phyloP scores from a whole-genome alignment of 2,329 filamentous ascomycete genomes.

The Aspergillus arachidicola region DNA sequence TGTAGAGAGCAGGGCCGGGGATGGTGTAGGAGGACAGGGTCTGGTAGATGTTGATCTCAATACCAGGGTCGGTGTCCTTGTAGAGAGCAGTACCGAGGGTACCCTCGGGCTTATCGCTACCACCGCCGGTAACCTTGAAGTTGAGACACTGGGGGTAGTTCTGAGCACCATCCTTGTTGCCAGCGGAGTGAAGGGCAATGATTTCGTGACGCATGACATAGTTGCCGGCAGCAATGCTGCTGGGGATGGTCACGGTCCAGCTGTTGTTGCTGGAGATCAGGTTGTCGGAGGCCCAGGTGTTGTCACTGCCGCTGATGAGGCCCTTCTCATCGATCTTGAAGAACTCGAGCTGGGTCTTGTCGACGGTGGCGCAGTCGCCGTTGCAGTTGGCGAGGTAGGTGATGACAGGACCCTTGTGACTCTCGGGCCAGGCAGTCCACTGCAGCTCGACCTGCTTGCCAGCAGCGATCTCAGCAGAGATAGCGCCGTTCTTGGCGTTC shows the following conservation, averaged over 20 bases:
- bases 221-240: conserved; percentile 51
- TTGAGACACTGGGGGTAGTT: conserved; percentile 64
- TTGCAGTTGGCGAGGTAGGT: conserved; percentile 65
- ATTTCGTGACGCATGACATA: conserved; percentile 60
- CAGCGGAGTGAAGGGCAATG: conserved; percentile 56
- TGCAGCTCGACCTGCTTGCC: conserved; percentile 61
- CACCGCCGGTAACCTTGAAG: conserved; percentile 60
- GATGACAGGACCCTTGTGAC: conserved; percentile 66
- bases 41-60: conserved; percentile 63
- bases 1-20: conserved; percentile 51
- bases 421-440: conserved; percentile 68
- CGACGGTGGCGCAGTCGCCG: conserved; percentile 58
- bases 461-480: conserved; percentile 61
- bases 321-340: conserved; percentile 66
- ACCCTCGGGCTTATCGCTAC: conserved; percentile 51
- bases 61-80: conserved; percentile 59
- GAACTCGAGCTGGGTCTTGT: conserved; percentile 58
- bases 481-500: conserved; percentile 53
- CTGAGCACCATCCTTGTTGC: conserved; percentile 50
- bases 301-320: conserved; percentile 49
- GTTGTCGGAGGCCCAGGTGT: conserved; percentile 59
- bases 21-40: conserved; percentile 51
- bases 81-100: conserved; percentile 58
- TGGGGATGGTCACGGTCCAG: conserved; percentile 52
- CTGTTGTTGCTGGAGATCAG: conserved; percentile 57